Evolutionary conservation across 2,329 filamentous ascomycete species (phyloP).

Genomic region (Eutypa lata): DNA sequence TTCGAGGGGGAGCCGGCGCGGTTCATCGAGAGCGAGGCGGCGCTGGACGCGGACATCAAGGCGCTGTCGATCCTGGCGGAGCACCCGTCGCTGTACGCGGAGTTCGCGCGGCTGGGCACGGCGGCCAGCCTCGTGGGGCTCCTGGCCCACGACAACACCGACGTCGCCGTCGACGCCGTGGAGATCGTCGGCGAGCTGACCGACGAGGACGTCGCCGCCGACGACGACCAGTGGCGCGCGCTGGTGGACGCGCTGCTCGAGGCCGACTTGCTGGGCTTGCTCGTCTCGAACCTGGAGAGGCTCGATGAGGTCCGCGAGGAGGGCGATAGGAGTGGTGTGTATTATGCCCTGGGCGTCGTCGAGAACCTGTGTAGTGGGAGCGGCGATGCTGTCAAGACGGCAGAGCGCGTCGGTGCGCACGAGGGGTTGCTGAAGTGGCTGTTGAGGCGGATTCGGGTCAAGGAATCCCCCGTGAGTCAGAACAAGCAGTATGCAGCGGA

Average conservation of each 20-base stretch:
- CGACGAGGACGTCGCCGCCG: slow-evolving; percentile 84
- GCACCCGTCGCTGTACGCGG: slow-evolving; percentile 60
- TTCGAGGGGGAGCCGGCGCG: slow-evolving; percentile 27
- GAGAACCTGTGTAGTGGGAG: slow-evolving; percentile 78
- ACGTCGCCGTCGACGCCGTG: slow-evolving; percentile 88
- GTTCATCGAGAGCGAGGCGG: slow-evolving; percentile 58
- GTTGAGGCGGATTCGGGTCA: slow-evolving; percentile 65
- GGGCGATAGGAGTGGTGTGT: slow-evolving; percentile 79
- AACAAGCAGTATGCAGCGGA: slow-evolving; percentile 97
- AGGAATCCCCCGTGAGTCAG: slow-evolving; percentile 69
- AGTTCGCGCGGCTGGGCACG: slow-evolving; percentile 28
- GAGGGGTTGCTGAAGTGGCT: slow-evolving; percentile 73
- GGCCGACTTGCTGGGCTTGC: slow-evolving; percentile 68
- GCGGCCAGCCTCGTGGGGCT: slow-evolving; percentile 68
- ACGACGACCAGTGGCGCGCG: slow-evolving; percentile 75
- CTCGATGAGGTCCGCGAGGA: slow-evolving; percentile 67
- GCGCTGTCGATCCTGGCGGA: slow-evolving; percentile 82
- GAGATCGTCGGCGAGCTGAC: slow-evolving; percentile 89
- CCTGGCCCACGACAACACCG: slow-evolving; percentile 91
- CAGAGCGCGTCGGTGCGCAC: slow-evolving; percentile 70
- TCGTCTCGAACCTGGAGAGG: slow-evolving; percentile 74
- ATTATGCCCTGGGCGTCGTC: slow-evolving; percentile 76
- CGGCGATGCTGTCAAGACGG: slow-evolving; percentile 63
- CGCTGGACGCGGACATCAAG: slow-evolving; percentile 86
- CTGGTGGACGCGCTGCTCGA: slow-evolving; percentile 67